Conservation (phyloP, 495 filamentous ascomycete genomes). For the Podospora bellae-mahoneyi region DNA sequence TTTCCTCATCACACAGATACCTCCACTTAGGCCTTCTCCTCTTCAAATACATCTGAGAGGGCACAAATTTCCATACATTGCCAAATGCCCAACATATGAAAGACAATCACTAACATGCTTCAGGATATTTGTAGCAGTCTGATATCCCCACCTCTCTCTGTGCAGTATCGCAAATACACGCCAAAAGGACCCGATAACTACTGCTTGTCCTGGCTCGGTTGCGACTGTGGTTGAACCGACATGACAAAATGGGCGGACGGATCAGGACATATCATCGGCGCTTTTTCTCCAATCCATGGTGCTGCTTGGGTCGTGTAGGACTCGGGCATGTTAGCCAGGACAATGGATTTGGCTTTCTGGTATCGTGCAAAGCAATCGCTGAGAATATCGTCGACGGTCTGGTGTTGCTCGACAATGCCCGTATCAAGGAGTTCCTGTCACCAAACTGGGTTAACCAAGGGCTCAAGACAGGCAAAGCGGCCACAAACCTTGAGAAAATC, state of each 20-base stretch:
- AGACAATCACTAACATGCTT: conserved; percentile 10
- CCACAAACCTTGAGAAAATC: conserved; percentile 42
- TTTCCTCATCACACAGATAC: not conserved
- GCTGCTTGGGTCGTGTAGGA: conserved; percentile 26
- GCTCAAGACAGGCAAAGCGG: not conserved
- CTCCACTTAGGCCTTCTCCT: not conserved
- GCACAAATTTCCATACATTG: conserved; percentile 9
- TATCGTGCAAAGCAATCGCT: conserved; percentile 40
- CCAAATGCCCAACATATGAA: conserved; percentile 11
- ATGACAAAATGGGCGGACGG: conserved; percentile 18
- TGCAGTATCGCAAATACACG: not conserved
- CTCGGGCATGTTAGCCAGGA: conserved; percentile 44
- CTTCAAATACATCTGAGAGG: not conserved
- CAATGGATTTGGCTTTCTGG: conserved; percentile 39
- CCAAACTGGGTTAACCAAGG: not conserved
- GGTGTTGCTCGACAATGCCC: conserved; percentile 37
- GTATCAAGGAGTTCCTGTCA: conserved; percentile 42
- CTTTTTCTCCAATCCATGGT: conserved; percentile 12
- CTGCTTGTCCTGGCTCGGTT: not conserved
- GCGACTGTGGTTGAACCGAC: not conserved
- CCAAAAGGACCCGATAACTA: not conserved
- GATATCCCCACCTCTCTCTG: not conserved
- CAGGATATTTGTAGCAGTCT: not conserved
- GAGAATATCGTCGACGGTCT: conserved; percentile 40
- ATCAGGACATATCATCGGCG: conserved; percentile 19